Conservation (phyloP, 208 protist species). For the Trypanosomatidae sp. region DNA sequence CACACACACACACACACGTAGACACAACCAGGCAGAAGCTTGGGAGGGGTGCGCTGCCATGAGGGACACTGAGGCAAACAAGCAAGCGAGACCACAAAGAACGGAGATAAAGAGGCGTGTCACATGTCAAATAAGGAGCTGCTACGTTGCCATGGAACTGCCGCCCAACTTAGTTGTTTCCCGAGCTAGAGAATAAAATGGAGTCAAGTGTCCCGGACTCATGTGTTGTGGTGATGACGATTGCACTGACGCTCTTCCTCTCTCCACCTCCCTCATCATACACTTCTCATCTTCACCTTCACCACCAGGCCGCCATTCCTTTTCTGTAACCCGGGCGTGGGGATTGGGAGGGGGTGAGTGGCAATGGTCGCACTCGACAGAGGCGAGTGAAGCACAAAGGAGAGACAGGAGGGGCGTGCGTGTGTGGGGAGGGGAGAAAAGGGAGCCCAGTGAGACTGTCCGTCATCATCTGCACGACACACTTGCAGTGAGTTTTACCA, state of each 20-base stretch:
- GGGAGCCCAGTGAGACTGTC: background rate
- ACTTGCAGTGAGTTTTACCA: slow-evolving; percentile 17
- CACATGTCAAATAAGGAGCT: background rate
- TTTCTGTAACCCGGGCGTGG: background rate
- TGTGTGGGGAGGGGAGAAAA: background rate
- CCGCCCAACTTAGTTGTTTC: background rate
- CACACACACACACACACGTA: background rate
- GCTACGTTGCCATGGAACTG: background rate
- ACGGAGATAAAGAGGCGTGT: background rate
- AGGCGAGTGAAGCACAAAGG: background rate
- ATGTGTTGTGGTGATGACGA: background rate
- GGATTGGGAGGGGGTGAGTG: background rate
- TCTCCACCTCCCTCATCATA: background rate
- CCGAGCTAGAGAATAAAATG: slow-evolving; percentile 8
- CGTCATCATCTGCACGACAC: slow-evolving; percentile 1
- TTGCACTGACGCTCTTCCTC: background rate
- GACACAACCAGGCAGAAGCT: background rate
- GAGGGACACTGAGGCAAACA: background rate
- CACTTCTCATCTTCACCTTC: background rate
- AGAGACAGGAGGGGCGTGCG: background rate
- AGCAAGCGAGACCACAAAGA: background rate
- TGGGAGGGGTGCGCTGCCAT: background rate
- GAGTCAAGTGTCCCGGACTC: slow-evolving; percentile 16
- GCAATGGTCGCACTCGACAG: background rate
- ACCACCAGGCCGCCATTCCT: background rate